These are phyloP conservation scores for Ilex aquifolium DNA, from an alignment of 257 asterid genomes.

Conservation along the genomic window DNA sequence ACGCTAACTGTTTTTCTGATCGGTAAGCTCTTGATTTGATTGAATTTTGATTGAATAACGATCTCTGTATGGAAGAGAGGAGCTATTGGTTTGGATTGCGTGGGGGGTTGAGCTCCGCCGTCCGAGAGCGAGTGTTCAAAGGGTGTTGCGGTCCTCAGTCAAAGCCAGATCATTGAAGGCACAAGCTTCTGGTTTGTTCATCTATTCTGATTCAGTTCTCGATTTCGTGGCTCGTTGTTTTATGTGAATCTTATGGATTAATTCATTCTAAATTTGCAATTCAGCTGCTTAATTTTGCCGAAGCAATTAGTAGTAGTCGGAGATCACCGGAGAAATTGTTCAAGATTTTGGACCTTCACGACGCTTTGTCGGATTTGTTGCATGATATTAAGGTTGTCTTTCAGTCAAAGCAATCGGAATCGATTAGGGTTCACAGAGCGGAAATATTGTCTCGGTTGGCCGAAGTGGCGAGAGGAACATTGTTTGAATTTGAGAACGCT, in stretches of 20 bases:
- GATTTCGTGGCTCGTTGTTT: too few species aligned
- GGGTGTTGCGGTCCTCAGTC: conserved; percentile 30
- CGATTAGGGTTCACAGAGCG: conserved; percentile 20
- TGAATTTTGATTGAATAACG: conserved; percentile 1
- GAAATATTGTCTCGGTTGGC: conserved; percentile 37
- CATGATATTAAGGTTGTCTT: conserved; percentile 32
- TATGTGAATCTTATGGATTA: too few species aligned
- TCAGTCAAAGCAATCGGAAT: conserved; percentile 28
- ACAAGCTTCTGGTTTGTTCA: conserved; percentile 52
- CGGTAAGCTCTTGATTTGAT: conserved; percentile 41
- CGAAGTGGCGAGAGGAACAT: conserved; percentile 35
- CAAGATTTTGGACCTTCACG: conserved; percentile 41
- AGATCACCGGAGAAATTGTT: conserved; percentile 44
- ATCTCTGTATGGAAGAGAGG: conserved; percentile 33
- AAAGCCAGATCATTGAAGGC: conserved; percentile 48
- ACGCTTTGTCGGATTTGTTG: conserved; percentile 23
- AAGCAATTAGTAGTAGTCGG: conserved; percentile 36
- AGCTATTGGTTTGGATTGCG: conserved; percentile 44
- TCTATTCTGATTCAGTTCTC: neutral
- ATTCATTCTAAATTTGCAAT: neutral
- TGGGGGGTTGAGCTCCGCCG: conserved; percentile 32
- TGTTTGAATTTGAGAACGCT: conserved; percentile 43
- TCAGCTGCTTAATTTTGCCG: conserved; percentile 38
- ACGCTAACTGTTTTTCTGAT: conserved; percentile 66
- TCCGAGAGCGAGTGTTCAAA: neutral